These are phyloP conservation scores for Coniochaeta hoffmannii DNA, from an alignment of 2,329 filamentous ascomycete species.

Conservation along the genomic window DNA sequence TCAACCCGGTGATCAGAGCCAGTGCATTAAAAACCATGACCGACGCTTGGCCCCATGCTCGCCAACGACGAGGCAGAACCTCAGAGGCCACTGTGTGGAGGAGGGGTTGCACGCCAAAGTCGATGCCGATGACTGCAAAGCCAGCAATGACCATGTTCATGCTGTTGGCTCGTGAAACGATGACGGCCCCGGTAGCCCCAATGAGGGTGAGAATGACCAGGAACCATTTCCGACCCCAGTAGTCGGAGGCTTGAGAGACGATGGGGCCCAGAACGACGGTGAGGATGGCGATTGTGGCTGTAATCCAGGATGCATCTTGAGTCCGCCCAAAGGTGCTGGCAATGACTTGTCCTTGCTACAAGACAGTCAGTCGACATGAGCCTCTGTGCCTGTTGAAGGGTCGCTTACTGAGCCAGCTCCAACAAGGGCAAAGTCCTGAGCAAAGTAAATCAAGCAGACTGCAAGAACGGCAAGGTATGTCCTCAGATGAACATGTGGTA, in stretches of 20 bases:
- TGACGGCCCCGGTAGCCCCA: conserved; percentile 25
- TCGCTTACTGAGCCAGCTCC: conserved; percentile 25
- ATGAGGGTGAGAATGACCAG: conserved; percentile 25
- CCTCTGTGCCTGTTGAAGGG: background rate
- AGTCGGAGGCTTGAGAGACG: conserved; percentile 31
- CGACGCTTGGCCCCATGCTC: conserved; percentile 26
- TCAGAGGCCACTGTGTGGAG: conserved; percentile 31
- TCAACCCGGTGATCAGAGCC: conserved; percentile 22
- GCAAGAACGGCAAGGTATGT: conserved; percentile 26
- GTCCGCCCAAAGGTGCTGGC: conserved; percentile 17
- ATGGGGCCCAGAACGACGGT: conserved; percentile 27
- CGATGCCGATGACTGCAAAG: conserved; percentile 25
- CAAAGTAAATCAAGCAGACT: conserved; percentile 27
- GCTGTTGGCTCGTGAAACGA: conserved; percentile 25
- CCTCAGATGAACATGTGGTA: conserved; percentile 22
- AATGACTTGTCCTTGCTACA: conserved; percentile 25
- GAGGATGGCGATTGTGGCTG: conserved; percentile 25
- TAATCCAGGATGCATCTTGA: conserved; percentile 24
- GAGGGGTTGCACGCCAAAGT: conserved; percentile 29
- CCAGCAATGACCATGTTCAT: conserved; percentile 30
- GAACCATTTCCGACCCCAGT: conserved; percentile 34
- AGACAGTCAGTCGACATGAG: background rate
- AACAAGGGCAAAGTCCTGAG: conserved; percentile 25
- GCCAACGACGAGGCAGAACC: conserved; percentile 27
- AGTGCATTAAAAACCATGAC: conserved; percentile 22